Percentiles rank a stretch among this genome's conserved stretches.
Conservation (phyloP, 1,284 basidiomycete species). For the Mycena citricolor region DNA sequence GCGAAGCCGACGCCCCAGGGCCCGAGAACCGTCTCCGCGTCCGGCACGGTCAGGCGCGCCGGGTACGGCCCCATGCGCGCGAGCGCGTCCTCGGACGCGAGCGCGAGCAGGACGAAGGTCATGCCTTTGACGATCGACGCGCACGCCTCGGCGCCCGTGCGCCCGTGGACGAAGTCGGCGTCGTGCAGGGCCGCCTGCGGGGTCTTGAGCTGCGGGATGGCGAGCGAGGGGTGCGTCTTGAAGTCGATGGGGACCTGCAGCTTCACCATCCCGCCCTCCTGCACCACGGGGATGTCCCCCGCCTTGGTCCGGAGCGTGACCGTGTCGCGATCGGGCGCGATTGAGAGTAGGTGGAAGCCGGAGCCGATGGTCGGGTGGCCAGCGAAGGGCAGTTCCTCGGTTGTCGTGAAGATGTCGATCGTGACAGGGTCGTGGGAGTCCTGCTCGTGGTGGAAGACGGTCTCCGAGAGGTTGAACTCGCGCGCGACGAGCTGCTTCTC, state of each 20-base stretch:
- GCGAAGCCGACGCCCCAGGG: conserved; percentile 38
- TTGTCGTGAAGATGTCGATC: conserved; percentile 44
- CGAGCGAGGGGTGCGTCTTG: conserved; percentile 35
- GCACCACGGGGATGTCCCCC: conserved; percentile 38
- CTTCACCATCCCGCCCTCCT: conserved; percentile 27
- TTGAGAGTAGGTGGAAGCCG: conserved; percentile 39
- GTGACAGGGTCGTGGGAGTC: conserved; percentile 26
- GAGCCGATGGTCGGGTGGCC: conserved; percentile 46
- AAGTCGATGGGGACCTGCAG: conserved; percentile 42
- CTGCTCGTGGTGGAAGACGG: conserved; percentile 40
- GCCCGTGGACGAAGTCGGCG: conserved; percentile 37
- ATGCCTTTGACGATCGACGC: conserved; percentile 47
- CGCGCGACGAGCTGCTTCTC: conserved; percentile 43
- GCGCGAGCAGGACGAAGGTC: conserved; percentile 42
- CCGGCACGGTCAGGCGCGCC: conserved; percentile 23
- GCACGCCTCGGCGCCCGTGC: conserved; percentile 33
- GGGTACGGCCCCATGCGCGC: conserved; percentile 30
- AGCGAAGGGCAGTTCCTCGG: conserved; percentile 43
- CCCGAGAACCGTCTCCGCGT: conserved; percentile 30
- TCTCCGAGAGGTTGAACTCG: conserved; percentile 50
- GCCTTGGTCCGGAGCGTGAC: conserved; percentile 40
- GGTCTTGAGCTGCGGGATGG: conserved; percentile 28
- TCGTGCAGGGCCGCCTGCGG: conserved; percentile 30
- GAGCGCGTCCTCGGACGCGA: conserved; percentile 39
- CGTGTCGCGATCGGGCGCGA: conserved; percentile 23